Conservation (phyloP, 257 asterid species). For the Gynochthodes officinalis region DNA sequence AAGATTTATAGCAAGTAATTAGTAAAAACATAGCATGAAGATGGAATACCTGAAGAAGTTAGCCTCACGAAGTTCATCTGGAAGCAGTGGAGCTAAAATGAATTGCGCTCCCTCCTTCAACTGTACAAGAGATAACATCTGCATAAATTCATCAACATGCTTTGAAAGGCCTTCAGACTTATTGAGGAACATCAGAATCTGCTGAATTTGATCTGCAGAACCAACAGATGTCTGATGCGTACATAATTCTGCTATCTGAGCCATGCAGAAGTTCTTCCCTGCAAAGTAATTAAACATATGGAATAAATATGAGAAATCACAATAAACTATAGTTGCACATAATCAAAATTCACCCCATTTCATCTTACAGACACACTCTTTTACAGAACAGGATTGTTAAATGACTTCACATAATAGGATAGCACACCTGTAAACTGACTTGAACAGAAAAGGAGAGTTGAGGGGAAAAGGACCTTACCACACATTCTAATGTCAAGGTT, state of each 20-base stretch:
- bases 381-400: background rate
- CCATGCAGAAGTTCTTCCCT: constrained; percentile 88
- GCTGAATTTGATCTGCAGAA: constrained; percentile 66
- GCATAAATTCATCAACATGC: constrained; percentile 84
- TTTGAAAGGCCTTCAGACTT: constrained; percentile 83
- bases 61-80: constrained; percentile 60
- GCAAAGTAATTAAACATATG: constrained; percentile 24
- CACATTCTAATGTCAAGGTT: constrained; percentile 57
- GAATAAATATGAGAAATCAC: background rate
- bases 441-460: background rate
- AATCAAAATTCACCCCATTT: background rate
- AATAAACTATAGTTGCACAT: background rate
- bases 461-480: constrained; percentile 51
- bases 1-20: constrained; percentile 8
- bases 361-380: background rate
- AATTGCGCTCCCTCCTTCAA: constrained; percentile 63
- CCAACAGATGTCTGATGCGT: constrained; percentile 47
- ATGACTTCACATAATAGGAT: background rate
- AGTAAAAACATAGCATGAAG: background rate
- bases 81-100: constrained; percentile 65
- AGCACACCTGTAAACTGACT: background rate
- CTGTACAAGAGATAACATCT: constrained; percentile 68
- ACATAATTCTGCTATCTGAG: constrained; percentile 66
- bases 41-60: constrained; percentile 61
- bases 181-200: constrained; percentile 64